Evolutionary conservation across 164 flowering plant genomes (phyloP).

Genomic region (Warburgia ugandensis): DNA sequence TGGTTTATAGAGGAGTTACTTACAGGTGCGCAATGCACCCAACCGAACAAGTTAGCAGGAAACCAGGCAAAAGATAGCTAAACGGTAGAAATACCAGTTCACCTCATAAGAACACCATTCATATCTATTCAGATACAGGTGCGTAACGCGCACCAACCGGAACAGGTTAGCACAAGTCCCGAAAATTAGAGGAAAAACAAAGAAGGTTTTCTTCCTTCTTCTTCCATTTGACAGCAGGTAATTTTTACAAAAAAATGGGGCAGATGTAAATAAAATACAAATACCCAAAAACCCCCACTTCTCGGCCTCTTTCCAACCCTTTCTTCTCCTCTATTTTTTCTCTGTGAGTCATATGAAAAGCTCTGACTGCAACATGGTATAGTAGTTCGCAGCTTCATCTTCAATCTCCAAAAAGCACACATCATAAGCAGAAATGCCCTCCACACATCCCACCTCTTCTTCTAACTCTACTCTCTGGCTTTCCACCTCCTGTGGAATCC

Average conservation of each 20-base stretch:
- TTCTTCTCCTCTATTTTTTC: not conserved
- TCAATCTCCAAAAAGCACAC: constrained; percentile 12
- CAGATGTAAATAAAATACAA: not conserved
- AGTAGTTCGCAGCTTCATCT: constrained; percentile 10
- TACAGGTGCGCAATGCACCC: too few relatives aligned
- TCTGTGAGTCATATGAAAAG: constrained; percentile 5
- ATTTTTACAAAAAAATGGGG: not conserved
- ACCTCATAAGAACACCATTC: too few relatives aligned
- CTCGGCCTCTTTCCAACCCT: not conserved
- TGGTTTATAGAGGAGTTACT: too few relatives aligned
- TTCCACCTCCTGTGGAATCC: constrained; percentile 6
- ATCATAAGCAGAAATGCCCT: constrained; percentile 6
- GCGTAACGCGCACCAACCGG: too few relatives aligned
- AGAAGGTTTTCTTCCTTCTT: too few relatives aligned
- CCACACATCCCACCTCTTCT: not conserved
- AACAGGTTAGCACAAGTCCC: too few relatives aligned
- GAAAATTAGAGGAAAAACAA: too few relatives aligned
- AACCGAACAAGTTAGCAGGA: too few relatives aligned
- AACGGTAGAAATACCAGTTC: too few relatives aligned
- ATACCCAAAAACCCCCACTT: not conserved
- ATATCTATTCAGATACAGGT: too few relatives aligned
- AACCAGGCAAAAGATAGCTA: too few relatives aligned
- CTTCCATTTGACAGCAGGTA: too few relatives aligned
- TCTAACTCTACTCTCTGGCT: not conserved
- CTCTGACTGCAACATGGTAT: constrained; percentile 7